Percentiles rank a stretch among this genome's conserved stretches.
Evolutionary conservation across 257 asterid genomes (phyloP).

Genomic region (Lycium barbarum): DNA sequence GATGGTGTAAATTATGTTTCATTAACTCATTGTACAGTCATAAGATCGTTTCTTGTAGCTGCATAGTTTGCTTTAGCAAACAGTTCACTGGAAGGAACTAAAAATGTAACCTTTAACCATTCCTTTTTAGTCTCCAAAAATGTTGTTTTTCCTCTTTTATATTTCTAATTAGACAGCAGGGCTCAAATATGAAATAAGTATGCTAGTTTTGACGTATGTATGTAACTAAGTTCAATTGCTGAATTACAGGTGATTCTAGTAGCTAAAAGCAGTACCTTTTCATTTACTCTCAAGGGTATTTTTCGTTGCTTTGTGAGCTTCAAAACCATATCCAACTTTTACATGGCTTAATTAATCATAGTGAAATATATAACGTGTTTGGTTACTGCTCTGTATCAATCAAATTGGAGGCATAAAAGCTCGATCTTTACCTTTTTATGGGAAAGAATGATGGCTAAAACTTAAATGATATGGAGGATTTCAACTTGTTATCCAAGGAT

Average conservation of each 20-base stretch:
- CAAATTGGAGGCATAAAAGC: background rate
- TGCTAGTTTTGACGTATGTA: background rate
- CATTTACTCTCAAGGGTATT: background rate
- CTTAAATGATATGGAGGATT: background rate
- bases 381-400: background rate
- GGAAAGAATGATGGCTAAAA: background rate
- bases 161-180: background rate
- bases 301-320: background rate
- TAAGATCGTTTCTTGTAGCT: background rate
- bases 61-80: slow-evolving; percentile 13
- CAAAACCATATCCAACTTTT: background rate
- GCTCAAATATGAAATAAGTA: background rate
- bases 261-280: background rate
- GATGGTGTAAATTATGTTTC: background rate
- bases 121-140: background rate
- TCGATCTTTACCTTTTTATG: background rate
- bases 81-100: background rate
- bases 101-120: background rate
- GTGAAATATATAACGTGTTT: background rate
- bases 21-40: background rate
- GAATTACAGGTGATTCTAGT: background rate
- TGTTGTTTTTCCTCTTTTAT: background rate
- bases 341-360: background rate
- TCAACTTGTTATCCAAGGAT: background rate
- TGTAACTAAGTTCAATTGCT: background rate